A percentile compares a stretch with the other conserved stretches of the same genome.
phyloP scores from a whole-genome alignment of 1,284 basidiomycete species.

The Pseudozyma sp. region DNA sequence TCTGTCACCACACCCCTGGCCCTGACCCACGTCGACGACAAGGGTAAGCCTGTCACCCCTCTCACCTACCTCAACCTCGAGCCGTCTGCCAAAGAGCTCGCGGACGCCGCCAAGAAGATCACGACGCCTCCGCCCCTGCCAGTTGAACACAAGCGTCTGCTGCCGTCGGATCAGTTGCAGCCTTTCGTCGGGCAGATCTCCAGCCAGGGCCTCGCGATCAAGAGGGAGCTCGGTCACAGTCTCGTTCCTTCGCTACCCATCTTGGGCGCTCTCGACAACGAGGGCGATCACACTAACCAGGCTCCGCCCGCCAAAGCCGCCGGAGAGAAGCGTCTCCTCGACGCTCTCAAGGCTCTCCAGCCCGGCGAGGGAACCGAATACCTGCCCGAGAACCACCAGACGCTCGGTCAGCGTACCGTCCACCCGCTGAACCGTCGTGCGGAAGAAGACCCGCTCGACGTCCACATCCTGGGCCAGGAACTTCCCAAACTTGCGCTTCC shows the following conservation, averaged over 20 bases:
- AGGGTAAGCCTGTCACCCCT: conserved; percentile 35
- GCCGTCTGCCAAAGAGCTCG: conserved; percentile 32
- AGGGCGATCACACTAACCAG: conserved; percentile 37
- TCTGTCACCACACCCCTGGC: conserved; percentile 32
- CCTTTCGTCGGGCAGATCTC: conserved; percentile 28
- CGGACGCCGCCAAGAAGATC: conserved; percentile 34
- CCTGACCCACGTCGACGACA: conserved; percentile 42
- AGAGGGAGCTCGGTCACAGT: conserved; percentile 23
- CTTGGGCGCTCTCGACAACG: conserved; percentile 40
- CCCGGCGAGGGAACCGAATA: conserved; percentile 12
- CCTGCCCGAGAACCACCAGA: conserved; percentile 29
- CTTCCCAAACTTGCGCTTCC: conserved; percentile 7
- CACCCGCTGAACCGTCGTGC: conserved; percentile 41
- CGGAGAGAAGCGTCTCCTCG: conserved; percentile 26
- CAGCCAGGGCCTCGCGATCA: conserved; percentile 28
- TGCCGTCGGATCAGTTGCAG: conserved; percentile 10
- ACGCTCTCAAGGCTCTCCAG: conserved; percentile 21
- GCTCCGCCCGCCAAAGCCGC: neutral
- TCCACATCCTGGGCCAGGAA: conserved; percentile 17
- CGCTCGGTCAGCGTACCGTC: conserved; percentile 25
- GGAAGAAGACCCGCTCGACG: conserved; percentile 13
- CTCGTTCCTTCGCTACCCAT: conserved; percentile 29
- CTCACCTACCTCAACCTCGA: conserved; percentile 45
- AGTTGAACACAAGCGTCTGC: conserved; percentile 25
- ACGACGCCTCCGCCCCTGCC: conserved; percentile 38